Evolutionary conservation across 2,329 filamentous ascomycete genomes (phyloP), one percentile per base, ranked within the genome.

Genomic region (Fusarium fracticaudum): DNA sequence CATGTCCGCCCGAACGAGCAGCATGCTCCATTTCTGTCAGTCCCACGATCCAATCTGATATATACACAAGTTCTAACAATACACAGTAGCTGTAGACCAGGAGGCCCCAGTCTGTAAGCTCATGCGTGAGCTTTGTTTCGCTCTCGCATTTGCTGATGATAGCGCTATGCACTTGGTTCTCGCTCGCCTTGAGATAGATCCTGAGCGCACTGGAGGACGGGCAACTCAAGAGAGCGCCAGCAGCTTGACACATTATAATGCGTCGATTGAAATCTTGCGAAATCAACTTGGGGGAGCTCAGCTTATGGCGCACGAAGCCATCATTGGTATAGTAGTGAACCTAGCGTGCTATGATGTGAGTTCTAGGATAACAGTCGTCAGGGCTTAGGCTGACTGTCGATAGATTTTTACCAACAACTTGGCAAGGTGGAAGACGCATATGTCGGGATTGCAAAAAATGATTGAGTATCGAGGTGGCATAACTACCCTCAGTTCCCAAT

Each of bases 11-110:
- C 18, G 18, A 12, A 29, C 8, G 4, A 47, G 45, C 18, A 47
- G 20, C 4, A 22, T 47, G 9, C 45, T 47, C 2, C 12, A 22
- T 22, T 29, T 29, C 13, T 15, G 13, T 22, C 4, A 4, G 43
- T 26, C 14, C 3, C 11, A 26, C 1, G 3, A 13, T 20, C n/a
- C n/a, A n/a, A n/a, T n/a, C n/a, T n/a, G 3, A 13, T 12, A 26
- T 0, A 0, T 9, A 45, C 11, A 0, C 0, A 20, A 20, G 17
- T 6, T 20, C 43, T 26, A 18, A 45, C 11, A 9, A 13, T 20
- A 13, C 0, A 7, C 7, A 45, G 24, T 45, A 45, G 43, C 43
- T 13, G 17, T 45, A 9, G 24, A 26, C 3, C 11, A 26, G 3
- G 43, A 45, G 11, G 43, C 24, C 2, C 43, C 43, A 20, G 17